Evolutionary conservation across 2,329 filamentous ascomycete genomes (phyloP).

Genomic region (Periconia sp.): DNA sequence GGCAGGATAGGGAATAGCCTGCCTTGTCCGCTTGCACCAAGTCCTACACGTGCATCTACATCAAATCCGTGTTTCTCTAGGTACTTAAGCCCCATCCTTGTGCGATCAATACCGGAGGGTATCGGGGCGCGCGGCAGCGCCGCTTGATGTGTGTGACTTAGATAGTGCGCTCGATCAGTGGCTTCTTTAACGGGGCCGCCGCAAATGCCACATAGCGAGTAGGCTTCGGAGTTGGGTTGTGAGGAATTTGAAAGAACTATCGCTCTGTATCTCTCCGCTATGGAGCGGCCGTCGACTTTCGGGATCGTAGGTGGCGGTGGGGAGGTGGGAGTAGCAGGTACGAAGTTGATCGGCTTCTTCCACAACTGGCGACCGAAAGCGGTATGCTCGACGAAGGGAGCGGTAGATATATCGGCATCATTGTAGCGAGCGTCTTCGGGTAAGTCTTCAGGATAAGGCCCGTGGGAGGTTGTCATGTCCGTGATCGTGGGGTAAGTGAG

Average conservation of each 20-base stretch:
- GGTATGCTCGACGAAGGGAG: constrained; percentile 64
- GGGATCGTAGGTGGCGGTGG: constrained; percentile 27
- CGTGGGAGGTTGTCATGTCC: constrained; percentile 13
- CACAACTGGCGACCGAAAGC: constrained; percentile 67
- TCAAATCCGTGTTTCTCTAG: constrained; percentile 75
- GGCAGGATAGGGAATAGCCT: constrained; percentile 77
- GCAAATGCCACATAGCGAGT: constrained; percentile 44
- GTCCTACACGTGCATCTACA: constrained; percentile 71
- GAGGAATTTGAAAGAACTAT: constrained; percentile 64
- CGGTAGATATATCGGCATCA: constrained; percentile 62
- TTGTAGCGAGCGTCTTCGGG: constrained; percentile 27
- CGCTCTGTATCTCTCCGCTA: constrained; percentile 69
- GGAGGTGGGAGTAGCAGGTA: constrained; percentile 53
- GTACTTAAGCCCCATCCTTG: constrained; percentile 71
- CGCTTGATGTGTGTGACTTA: constrained; percentile 70
- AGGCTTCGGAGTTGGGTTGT: constrained; percentile 24
- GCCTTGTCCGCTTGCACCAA: constrained; percentile 73
- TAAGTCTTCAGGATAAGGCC: constrained; percentile 11
- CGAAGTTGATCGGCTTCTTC: constrained; percentile 65
- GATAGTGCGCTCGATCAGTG: constrained; percentile 59
- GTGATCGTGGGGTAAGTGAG: not conserved
- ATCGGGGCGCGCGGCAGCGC: constrained; percentile 72
- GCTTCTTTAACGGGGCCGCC: constrained; percentile 38
- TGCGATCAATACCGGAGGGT: constrained; percentile 73
- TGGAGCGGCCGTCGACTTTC: constrained; percentile 54